Percentiles rank a stretch among this genome's conserved stretches.
phyloP scores from a whole-genome alignment of 106 monocot species.

The Allium cepa region DNA sequence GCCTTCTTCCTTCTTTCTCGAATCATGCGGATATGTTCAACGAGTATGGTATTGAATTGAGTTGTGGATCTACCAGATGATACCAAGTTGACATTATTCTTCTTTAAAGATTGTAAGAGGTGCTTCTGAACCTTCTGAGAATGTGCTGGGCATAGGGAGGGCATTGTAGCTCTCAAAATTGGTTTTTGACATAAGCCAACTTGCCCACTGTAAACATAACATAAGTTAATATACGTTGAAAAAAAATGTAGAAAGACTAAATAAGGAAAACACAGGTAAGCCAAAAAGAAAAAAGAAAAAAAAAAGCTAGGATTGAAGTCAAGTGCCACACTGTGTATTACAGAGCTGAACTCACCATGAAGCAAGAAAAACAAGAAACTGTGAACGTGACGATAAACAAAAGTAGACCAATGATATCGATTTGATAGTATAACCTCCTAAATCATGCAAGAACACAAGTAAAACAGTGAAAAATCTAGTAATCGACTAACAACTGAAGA shows the following conservation, averaged over 20 bases:
- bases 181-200: slow-evolving; percentile 2
- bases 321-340: not conserved
- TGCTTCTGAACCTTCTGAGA: not conserved
- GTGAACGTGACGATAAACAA: too few species aligned
- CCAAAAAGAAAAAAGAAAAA: not conserved
- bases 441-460: too few species aligned
- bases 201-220: not conserved
- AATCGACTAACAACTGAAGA: too few species aligned
- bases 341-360: not conserved
- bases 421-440: too few species aligned
- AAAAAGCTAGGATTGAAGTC: not conserved
- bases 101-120: not conserved
- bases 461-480: too few species aligned
- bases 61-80: not conserved
- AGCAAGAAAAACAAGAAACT: not conserved
- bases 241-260: not conserved
- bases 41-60: not conserved
- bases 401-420: too few species aligned
- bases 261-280: not conserved
- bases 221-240: not conserved
- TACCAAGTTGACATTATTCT: not conserved
- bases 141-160: slow-evolving; percentile 4
- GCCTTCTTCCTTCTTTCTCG: not conserved
- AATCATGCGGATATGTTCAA: slow-evolving; percentile 3
- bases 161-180: not conserved